Evolutionary conservation across 345 rosid species (phyloP).

Genomic region (Rhizophora apiculata): DNA sequence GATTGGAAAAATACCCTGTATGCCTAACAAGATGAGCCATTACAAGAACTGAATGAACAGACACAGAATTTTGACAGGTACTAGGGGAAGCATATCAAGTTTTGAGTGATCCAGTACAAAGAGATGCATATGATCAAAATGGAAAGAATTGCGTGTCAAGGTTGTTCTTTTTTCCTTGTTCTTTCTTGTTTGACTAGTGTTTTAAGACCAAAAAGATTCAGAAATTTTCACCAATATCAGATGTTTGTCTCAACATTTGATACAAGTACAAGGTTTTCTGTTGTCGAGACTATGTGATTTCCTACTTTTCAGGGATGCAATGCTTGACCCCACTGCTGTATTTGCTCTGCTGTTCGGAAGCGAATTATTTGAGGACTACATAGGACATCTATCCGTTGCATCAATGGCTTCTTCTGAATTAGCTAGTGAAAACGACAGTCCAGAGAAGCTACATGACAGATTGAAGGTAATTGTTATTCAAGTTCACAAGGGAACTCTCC

Average conservation of each 20-base stretch:
- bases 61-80: constrained; percentile 35
- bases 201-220: not conserved
- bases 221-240: not conserved
- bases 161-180: constrained; percentile 18
- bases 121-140: constrained; percentile 57
- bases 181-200: not conserved
- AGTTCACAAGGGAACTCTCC: not conserved
- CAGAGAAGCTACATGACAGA: constrained; percentile 61
- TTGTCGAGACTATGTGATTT: not conserved
- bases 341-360: constrained; percentile 96
- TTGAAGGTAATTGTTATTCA: constrained; percentile 52
- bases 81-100: constrained; percentile 76
- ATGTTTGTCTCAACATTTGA: not conserved
- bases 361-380: constrained; percentile 86
- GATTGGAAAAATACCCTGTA: too few relatives aligned
- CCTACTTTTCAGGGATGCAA: constrained; percentile 53
- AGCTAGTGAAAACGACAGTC: constrained; percentile 47
- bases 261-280: not conserved
- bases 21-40: not conserved
- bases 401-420: constrained; percentile 82
- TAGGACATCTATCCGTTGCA: constrained; percentile 86
- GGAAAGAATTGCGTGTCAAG: constrained; percentile 55
- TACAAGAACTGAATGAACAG: not conserved
- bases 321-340: constrained; percentile 82
- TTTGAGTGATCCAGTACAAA: constrained; percentile 58